Evolutionary conservation across 106 monocot species (phyloP).

Genomic region (Dendrobium huoshanense): DNA sequence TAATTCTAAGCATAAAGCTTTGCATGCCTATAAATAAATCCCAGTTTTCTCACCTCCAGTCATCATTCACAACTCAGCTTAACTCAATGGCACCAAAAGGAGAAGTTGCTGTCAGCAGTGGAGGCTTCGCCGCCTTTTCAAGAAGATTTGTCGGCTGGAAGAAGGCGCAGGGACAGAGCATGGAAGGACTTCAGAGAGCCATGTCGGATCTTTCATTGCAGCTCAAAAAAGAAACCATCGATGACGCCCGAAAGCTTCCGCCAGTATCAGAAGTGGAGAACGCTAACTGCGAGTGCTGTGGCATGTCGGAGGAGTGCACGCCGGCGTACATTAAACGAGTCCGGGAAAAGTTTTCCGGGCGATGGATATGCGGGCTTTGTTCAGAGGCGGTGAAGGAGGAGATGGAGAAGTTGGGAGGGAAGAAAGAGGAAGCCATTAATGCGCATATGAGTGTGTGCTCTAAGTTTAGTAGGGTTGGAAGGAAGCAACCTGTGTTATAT

Average conservation of each 20-base stretch:
- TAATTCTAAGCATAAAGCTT: neutral
- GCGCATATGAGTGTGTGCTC: slow-evolving; percentile 43
- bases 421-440: slow-evolving; percentile 26
- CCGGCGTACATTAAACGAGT: slow-evolving; percentile 45
- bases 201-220: slow-evolving; percentile 69
- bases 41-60: neutral
- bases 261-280: slow-evolving; percentile 44
- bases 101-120: neutral
- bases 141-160: neutral
- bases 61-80: neutral
- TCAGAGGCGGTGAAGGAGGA: slow-evolving; percentile 71
- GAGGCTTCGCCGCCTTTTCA: neutral
- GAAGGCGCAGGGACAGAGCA: neutral
- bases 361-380: slow-evolving; percentile 73
- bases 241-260: slow-evolving; percentile 8
- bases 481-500: slow-evolving; percentile 42
- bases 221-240: slow-evolving; percentile 10
- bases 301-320: slow-evolving; percentile 67
- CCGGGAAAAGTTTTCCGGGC: slow-evolving; percentile 36
- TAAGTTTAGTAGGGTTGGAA: slow-evolving; percentile 38
- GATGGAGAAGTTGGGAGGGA: slow-evolving; percentile 33
- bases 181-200: slow-evolving; percentile 34
- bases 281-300: slow-evolving; percentile 63
- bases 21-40: neutral
- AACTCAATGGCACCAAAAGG: neutral